Evolutionary conservation across 1,139 yeast species (phyloP), one percentile per base, ranked within the genome.

Genomic region (Scheffersomyces stambukii): DNA sequence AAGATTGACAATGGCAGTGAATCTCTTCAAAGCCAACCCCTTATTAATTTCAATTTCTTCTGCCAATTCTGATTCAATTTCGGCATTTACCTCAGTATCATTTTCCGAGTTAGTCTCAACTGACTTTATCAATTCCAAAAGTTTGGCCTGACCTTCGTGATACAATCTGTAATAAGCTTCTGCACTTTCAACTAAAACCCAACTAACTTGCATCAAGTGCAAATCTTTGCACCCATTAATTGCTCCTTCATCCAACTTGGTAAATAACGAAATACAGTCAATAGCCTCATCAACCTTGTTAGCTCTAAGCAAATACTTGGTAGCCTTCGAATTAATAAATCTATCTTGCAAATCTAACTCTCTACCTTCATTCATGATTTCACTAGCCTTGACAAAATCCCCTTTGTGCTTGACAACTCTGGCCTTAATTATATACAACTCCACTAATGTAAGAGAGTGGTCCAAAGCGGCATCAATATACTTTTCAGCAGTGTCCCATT

Each of bases 171-270:
- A 27, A 47, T 84, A 85, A 5, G 93, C 81, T 48, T 84, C 95
- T 2, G 93, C 97, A 52, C 83, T 80, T 51, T 86, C 96, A 21
- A 74, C 60, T 40, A 93, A 60, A 36, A 86, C 85, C 95, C 96
- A 88, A 36, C 79, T 72, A n/a, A 83, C 91, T 60, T 91, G 97
- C 81, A 93, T 84, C 23, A 74, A 69, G 49, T 84, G 95, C 44
- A 91, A 65, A 52, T 91, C 97, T 43, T 78, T 81, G 28, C 93
- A 75, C 5, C 97, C 96, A 43, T 84, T 83, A 5, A 75, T 72
- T 4, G 80, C 70, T 13, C 72, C 75, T 13, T 70, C 76, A 31
- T 91, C 96, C 44, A 83, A 75, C 49, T 83, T 82, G 18, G 97
- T 86, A 63, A 91, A 91, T 32, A 86, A 58, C 2, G 93, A 78